Conservation (phyloP, 2,329 filamentous ascomycete species). For the Colletotrichum chrysophilum region DNA sequence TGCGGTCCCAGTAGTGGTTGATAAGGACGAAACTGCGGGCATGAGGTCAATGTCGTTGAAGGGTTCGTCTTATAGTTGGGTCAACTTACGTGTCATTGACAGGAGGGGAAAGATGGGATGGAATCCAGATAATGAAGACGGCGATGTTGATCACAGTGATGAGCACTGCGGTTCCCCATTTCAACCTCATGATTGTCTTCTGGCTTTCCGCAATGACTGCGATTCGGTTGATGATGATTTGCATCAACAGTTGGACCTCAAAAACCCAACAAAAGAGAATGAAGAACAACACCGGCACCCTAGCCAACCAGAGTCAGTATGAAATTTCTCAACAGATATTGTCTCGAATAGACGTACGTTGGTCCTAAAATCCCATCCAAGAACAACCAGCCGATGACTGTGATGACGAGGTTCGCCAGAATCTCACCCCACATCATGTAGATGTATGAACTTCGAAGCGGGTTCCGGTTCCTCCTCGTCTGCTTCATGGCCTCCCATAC, state of each 20-base stretch:
- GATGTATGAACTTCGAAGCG: conserved; percentile 40
- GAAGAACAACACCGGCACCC: conserved; percentile 38
- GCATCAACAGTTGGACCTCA: conserved; percentile 55
- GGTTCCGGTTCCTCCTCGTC: conserved; percentile 40
- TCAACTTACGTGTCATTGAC: conserved; percentile 36
- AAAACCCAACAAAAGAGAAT: conserved; percentile 46
- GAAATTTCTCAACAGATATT: background rate
- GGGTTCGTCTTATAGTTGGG: background rate
- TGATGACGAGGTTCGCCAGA: conserved; percentile 40
- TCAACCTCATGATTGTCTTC: conserved; percentile 41
- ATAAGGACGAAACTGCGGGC: conserved; percentile 38
- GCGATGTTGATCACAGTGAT: conserved; percentile 57
- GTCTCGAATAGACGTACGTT: conserved; percentile 25
- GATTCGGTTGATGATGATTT: conserved; percentile 62
- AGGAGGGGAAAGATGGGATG: conserved; percentile 45
- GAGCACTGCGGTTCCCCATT: conserved; percentile 48
- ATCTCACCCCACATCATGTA: conserved; percentile 54
- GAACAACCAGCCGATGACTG: conserved; percentile 44
- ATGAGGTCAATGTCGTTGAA: background rate
- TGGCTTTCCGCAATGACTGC: conserved; percentile 50
- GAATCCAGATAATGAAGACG: conserved; percentile 61
- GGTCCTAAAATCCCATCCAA: conserved; percentile 37
- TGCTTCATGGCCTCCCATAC: conserved; percentile 46
- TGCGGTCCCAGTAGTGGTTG: conserved; percentile 58
- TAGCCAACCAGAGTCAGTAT: background rate